Evolutionary conservation across 1,139 yeast genomes (phyloP).

Genomic region (Sugiyamaella pinicola): DNA sequence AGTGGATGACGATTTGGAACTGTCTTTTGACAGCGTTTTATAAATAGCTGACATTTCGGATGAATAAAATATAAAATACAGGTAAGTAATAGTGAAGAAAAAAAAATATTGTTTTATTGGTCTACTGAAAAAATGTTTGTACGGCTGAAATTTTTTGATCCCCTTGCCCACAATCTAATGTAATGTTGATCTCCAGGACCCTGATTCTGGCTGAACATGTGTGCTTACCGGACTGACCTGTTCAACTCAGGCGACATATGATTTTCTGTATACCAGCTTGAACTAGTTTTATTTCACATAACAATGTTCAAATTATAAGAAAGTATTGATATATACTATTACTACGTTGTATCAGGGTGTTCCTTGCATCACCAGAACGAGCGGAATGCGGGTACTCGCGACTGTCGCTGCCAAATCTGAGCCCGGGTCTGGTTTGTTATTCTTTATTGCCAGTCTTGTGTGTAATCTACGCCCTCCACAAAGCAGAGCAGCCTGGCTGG

Average conservation of each 20-base stretch:
- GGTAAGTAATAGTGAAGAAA: background rate
- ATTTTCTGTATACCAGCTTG: too few relatives aligned
- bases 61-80: background rate
- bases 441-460: too few relatives aligned
- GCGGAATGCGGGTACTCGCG: too few relatives aligned
- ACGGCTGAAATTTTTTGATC: slow-evolving; percentile 4
- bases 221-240: background rate
- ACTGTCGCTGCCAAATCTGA: too few relatives aligned
- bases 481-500: background rate
- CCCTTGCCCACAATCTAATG: slow-evolving; percentile 4
- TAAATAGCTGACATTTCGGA: slow-evolving; percentile 61
- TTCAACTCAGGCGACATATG: too few relatives aligned
- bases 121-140: slow-evolving; percentile 14
- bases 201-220: background rate
- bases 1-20: slow-evolving; percentile 43
- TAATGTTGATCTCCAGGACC: background rate
- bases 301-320: too few relatives aligned
- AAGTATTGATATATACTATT: too few relatives aligned
- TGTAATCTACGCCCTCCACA: too few relatives aligned
- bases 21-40: slow-evolving; percentile 66
- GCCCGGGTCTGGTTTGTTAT: background rate
- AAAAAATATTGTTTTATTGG: too few relatives aligned
- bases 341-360: too few relatives aligned
- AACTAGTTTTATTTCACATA: too few relatives aligned
- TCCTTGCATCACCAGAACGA: too few relatives aligned